Evolutionary conservation across 2,329 filamentous ascomycete species (phyloP).

Genomic region (Claviceps sp.): DNA sequence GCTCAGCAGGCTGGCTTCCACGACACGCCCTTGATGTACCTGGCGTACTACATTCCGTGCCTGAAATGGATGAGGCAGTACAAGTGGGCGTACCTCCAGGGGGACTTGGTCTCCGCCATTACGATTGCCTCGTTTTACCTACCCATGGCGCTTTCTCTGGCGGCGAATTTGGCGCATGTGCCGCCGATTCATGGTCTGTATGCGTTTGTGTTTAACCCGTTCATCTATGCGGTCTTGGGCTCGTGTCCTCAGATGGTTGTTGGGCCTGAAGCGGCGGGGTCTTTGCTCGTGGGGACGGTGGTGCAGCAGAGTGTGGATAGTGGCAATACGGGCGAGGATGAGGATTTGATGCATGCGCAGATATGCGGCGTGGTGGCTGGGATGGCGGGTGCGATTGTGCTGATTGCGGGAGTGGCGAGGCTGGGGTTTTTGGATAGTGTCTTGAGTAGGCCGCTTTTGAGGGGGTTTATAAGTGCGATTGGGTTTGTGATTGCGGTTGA

Average conservation of each 20-base stretch:
- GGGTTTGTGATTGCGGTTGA: slow-evolving; percentile 94
- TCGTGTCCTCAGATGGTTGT: slow-evolving; percentile 90
- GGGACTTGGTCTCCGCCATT: slow-evolving; percentile 75
- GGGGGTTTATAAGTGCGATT: slow-evolving; percentile 94
- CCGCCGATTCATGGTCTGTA: slow-evolving; percentile 91
- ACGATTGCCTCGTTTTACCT: slow-evolving; percentile 99
- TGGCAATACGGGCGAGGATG: slow-evolving; percentile 51
- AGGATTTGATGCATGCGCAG: slow-evolving; percentile 56
- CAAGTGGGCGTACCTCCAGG: slow-evolving; percentile 64
- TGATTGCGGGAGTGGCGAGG: slow-evolving; percentile 73
- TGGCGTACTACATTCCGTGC: slow-evolving; percentile 86
- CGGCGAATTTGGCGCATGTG: slow-evolving; percentile 82
- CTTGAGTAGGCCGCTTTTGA: slow-evolving; percentile 77
- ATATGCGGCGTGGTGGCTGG: slow-evolving; percentile 82
- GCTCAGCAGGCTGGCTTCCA: slow-evolving; percentile 62
- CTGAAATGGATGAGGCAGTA: slow-evolving; percentile 88
- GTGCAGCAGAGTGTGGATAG: slow-evolving; percentile 63
- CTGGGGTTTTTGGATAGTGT: slow-evolving; percentile 92
- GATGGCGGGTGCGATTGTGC: slow-evolving; percentile 74
- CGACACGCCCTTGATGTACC: slow-evolving; percentile 66
- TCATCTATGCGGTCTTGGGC: slow-evolving; percentile 82
- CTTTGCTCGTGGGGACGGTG: slow-evolving; percentile 76
- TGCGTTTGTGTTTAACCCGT: slow-evolving; percentile 81
- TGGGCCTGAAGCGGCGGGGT: slow-evolving; percentile 88
- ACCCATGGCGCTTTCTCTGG: slow-evolving; percentile 88